These are phyloP conservation scores for Climacium dendroides DNA, from an alignment of 225 moss, liverwort and hornwort species.

Conservation along the genomic window DNA sequence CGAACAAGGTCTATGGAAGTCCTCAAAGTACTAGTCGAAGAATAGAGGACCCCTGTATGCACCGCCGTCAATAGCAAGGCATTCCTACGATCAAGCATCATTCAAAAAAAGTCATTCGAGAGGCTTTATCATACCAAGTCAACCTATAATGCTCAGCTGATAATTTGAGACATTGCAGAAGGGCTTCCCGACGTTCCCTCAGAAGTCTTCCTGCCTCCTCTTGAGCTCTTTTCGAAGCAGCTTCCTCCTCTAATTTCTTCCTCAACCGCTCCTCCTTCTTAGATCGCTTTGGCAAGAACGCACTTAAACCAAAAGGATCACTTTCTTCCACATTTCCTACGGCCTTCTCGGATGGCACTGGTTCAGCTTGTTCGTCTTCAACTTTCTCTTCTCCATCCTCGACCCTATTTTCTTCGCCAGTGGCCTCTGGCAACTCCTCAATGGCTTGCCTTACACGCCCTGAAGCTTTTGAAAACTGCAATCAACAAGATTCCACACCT, in stretches of 20 bases:
- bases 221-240: slow-evolving; percentile 44
- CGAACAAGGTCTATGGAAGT: background rate
- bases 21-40: background rate
- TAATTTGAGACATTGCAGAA: slow-evolving; percentile 60
- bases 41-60: background rate
- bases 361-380: slow-evolving; percentile 11
- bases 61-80: background rate
- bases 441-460: slow-evolving; percentile 60
- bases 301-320: slow-evolving; percentile 97
- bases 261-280: slow-evolving; percentile 83
- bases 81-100: background rate
- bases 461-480: slow-evolving; percentile 91
- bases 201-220: slow-evolving; percentile 53
- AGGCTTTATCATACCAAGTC: slow-evolving; percentile 40
- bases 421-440: slow-evolving; percentile 64
- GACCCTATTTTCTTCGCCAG: slow-evolving; percentile 39
- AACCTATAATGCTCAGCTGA: slow-evolving; percentile 69
- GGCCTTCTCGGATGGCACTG: background rate
- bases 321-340: slow-evolving; percentile 41
- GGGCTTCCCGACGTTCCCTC: slow-evolving; percentile 61
- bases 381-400: slow-evolving; percentile 10
- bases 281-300: slow-evolving; percentile 80
- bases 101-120: background rate
- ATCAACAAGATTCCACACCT: background rate
- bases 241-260: slow-evolving; percentile 73